Conservation (phyloP, 768 basidiomycete genomes). For the Gloeopeniophorella convolvens region DNA sequence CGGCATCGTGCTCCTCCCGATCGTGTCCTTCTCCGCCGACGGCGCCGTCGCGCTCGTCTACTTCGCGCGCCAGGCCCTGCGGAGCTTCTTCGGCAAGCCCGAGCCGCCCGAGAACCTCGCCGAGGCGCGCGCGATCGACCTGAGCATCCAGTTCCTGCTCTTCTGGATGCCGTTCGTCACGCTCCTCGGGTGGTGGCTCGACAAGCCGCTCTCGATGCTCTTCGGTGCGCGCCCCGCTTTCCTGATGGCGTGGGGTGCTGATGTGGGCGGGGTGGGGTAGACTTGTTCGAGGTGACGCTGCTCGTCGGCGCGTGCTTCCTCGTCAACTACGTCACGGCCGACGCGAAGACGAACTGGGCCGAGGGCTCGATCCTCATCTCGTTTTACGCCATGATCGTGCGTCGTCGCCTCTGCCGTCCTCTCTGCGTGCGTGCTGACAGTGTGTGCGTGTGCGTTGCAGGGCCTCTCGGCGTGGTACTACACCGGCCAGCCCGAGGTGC, state of each 20-base stretch:
- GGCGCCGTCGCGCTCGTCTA: constrained; percentile 54
- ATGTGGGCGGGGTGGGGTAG: constrained; percentile 33
- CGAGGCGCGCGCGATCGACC: constrained; percentile 63
- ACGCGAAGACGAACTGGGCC: constrained; percentile 74
- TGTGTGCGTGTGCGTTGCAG: constrained; percentile 27
- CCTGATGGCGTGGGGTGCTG: too few species aligned
- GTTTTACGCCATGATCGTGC: constrained; percentile 62
- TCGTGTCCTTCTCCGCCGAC: constrained; percentile 70
- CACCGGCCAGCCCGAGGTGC: constrained; percentile 45
- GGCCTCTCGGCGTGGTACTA: constrained; percentile 66
- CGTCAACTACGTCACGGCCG: constrained; percentile 75
- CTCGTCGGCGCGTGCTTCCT: constrained; percentile 65
- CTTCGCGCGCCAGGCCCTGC: constrained; percentile 42
- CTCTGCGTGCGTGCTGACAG: background rate
- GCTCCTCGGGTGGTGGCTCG: constrained; percentile 60
- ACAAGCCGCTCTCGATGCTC: constrained; percentile 53
- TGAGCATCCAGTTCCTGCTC: constrained; percentile 69
- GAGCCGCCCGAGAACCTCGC: constrained; percentile 51
- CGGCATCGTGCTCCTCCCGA: constrained; percentile 62
- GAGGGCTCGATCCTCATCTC: constrained; percentile 62
- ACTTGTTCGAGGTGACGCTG: constrained; percentile 61
- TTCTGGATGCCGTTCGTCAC: constrained; percentile 77
- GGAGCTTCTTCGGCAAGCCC: constrained; percentile 35
- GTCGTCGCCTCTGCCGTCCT: constrained; percentile 19
- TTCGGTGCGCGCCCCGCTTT: constrained; percentile 44